Conservation (phyloP, 208 protist species). For the Trichomonas tenax region DNA sequence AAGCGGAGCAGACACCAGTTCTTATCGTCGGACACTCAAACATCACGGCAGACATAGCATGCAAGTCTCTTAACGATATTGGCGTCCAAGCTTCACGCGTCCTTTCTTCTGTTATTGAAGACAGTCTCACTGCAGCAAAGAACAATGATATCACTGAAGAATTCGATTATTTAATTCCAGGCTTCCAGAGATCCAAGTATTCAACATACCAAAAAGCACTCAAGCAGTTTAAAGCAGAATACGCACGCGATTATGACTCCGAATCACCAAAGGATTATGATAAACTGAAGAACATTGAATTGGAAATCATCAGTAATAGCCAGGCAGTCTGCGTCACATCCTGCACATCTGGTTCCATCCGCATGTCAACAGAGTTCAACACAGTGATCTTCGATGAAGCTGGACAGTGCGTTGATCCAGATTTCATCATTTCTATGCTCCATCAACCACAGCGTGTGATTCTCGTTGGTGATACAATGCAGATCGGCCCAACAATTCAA, state of each 20-base stretch:
- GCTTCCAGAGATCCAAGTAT: neutral
- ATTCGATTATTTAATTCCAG: neutral
- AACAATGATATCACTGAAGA: neutral
- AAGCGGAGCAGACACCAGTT: neutral
- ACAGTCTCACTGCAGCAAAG: neutral
- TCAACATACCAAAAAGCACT: neutral
- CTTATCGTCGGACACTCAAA: neutral
- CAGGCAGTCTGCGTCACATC: neutral
- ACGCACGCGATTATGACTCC: neutral
- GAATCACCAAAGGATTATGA: neutral
- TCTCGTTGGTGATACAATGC: slow-evolving; percentile 79
- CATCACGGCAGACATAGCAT: neutral
- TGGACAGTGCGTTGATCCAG: slow-evolving; percentile 81
- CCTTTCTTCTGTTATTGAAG: neutral
- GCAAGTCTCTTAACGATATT: neutral
- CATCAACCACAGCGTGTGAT: slow-evolving; percentile 61
- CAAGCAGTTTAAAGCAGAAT: neutral
- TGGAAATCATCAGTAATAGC: neutral
- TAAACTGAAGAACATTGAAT: neutral
- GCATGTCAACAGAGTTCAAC: slow-evolving; percentile 46
- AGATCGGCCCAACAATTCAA: slow-evolving; percentile 82
- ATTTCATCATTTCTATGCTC: slow-evolving; percentile 81
- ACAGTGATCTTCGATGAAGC: slow-evolving; percentile 84
- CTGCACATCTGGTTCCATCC: neutral
- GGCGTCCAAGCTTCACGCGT: neutral